phyloP scores from a whole-genome alignment of 1,139 yeast genomes.

The Debaryomyces udenii region DNA sequence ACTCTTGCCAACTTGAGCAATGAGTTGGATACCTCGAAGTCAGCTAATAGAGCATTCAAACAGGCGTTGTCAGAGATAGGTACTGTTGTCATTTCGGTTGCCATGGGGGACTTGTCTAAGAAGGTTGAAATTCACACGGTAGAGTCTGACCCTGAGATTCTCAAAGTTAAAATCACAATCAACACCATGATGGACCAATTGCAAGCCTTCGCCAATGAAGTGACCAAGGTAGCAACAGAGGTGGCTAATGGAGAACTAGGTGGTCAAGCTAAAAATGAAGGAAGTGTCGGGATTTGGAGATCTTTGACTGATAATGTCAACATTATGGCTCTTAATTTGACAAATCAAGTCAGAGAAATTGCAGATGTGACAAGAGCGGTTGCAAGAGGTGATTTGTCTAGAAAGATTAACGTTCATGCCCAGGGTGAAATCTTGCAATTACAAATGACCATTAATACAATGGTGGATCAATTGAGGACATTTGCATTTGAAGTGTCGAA shows the following conservation, averaged over 20 bases:
- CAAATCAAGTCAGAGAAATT: conserved; percentile 82
- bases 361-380: conserved; percentile 89
- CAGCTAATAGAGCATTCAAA: conserved; percentile 75
- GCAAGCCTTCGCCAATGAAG: conserved; percentile 80
- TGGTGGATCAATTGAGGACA: conserved; percentile 87
- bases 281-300: conserved; percentile 86
- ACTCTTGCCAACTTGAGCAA: conserved; percentile 31
- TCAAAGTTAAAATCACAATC: conserved; percentile 77
- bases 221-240: conserved; percentile 83
- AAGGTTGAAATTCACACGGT: conserved; percentile 73
- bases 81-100: conserved; percentile 79
- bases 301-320: conserved; percentile 82
- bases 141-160: conserved; percentile 74
- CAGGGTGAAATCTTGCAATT: conserved; percentile 81
- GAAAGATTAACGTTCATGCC: conserved; percentile 80
- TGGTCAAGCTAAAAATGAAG: conserved; percentile 83
- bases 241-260: conserved; percentile 89
- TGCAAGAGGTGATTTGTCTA: conserved; percentile 75
- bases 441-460: conserved; percentile 78
- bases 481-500: conserved; percentile 88
- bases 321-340: conserved; percentile 83
- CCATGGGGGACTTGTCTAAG: conserved; percentile 81
- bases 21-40: conserved; percentile 56
- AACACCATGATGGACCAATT: conserved; percentile 89
- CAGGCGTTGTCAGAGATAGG: conserved; percentile 79